These are phyloP conservation scores for Cadophora luteo-olivacea DNA, from an alignment of 2,329 filamentous ascomycete species.

Conservation along the genomic window DNA sequence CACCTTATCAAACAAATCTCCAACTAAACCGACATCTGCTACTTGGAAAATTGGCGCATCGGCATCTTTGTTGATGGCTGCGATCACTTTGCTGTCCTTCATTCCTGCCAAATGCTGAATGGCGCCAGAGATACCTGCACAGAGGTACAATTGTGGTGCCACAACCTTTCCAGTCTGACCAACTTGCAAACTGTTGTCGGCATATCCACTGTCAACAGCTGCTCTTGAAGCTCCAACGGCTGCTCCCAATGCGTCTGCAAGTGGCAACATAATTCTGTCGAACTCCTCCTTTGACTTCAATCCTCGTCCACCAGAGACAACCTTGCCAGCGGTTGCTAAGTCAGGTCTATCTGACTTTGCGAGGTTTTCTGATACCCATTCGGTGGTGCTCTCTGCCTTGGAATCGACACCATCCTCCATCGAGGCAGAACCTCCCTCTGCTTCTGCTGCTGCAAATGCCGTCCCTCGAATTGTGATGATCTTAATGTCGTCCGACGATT, in stretches of 20 bases:
- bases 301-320: constrained; percentile 92
- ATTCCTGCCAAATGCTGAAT: constrained; percentile 99
- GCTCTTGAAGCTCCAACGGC: constrained; percentile 94
- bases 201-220: constrained; percentile 95
- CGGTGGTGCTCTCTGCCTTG: constrained; percentile 73
- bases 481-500: constrained; percentile 86
- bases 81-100: constrained; percentile 99
- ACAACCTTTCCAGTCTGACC: constrained; percentile 99
- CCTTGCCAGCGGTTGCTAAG: constrained; percentile 83
- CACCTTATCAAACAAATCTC: constrained; percentile 94
- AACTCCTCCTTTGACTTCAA: constrained; percentile 99
- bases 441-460: constrained; percentile 79
- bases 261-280: constrained; percentile 86
- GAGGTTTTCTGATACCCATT: constrained; percentile 95
- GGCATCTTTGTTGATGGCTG: constrained; percentile 96
- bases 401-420: constrained; percentile 86
- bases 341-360: constrained; percentile 94
- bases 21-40: constrained; percentile 93
- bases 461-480: constrained; percentile 92
- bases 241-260: constrained; percentile 92
- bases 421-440: constrained; percentile 74
- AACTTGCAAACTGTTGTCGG: constrained; percentile 97
- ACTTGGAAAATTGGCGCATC: constrained; percentile 99
- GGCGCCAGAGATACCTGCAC: constrained; percentile 93
- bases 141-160: constrained; percentile 92